Percentiles rank a stretch among this genome's conserved stretches.
These are phyloP conservation scores for Cytospora paraplurivora DNA, from an alignment of 2,329 filamentous ascomycete species.

Conservation along the genomic window DNA sequence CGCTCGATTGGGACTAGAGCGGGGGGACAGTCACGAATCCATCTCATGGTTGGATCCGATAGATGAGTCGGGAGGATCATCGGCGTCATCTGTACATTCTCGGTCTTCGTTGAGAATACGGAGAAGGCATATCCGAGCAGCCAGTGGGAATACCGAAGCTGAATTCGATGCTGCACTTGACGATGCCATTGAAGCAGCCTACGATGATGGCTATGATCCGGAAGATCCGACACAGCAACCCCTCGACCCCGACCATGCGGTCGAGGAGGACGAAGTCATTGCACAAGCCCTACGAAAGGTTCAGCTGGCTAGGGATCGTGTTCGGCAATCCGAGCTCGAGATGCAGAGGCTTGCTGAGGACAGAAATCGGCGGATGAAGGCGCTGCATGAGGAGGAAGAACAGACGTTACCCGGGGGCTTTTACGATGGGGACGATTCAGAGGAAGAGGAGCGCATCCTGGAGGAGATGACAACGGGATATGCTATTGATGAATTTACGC, in stretches of 20 bases:
- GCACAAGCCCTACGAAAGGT: slow-evolving; percentile 65
- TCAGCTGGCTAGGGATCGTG: slow-evolving; percentile 74
- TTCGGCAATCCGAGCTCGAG: slow-evolving; percentile 73
- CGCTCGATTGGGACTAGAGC: slow-evolving; percentile 44
- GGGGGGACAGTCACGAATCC: slow-evolving; percentile 73
- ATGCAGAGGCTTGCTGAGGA: slow-evolving; percentile 63
- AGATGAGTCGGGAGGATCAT: slow-evolving; percentile 83
- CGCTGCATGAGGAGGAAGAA: slow-evolving; percentile 48
- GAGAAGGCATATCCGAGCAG: slow-evolving; percentile 68
- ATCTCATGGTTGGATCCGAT: slow-evolving; percentile 95
- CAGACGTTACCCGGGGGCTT: slow-evolving; percentile 52
- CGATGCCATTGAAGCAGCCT: slow-evolving; percentile 93
- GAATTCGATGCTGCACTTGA: slow-evolving; percentile 95
- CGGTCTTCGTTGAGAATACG: slow-evolving; percentile 70
- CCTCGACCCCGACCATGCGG: slow-evolving; percentile 6
- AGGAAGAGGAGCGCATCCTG: slow-evolving; percentile 75
- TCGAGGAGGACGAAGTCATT: slow-evolving; percentile 47
- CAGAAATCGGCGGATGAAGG: slow-evolving; percentile 53
- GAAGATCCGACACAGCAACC: slow-evolving; percentile 32
- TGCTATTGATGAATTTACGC: slow-evolving; percentile 79
- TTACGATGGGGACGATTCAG: slow-evolving; percentile 65
- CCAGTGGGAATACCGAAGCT: slow-evolving; percentile 76
- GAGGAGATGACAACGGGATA: slow-evolving; percentile 89
- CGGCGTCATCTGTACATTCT: slow-evolving; percentile 78
- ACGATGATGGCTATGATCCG: slow-evolving; percentile 82